Base-by-base conservation (phyloP, 805 yeast genomes). In the Deakozyma indianensis region DNA sequence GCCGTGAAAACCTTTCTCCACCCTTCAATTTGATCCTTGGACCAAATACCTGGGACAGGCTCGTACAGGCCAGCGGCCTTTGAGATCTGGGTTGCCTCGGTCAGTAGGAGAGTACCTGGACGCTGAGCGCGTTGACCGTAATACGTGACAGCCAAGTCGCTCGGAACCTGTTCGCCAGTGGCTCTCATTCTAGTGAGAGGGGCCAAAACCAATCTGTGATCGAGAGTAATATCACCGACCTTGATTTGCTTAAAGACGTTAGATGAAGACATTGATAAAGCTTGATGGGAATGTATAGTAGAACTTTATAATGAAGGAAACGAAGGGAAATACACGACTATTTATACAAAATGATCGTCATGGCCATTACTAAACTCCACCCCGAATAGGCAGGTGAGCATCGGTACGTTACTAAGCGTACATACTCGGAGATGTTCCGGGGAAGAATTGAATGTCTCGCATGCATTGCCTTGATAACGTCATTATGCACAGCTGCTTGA, bases 51-150 rank as follows among this genome's bases (percentile, higher is more conserved):
- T 15, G 62, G 61, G 3, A 47, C 47, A 28, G 41, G 16, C n/a
- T 49, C n/a, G 76, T 69, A 46, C 47, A 63, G 22, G 67, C 69
- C 67, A 48, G 69, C 66, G 58, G 58, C 48, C 2, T 62, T 55
- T n/a, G 72, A 60, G 11, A 70, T 66, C 48, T 66, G 66, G 1
- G 80, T 70, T 5, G 75, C 83, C 57, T 80, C 86, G 5, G 76
- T 60, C 51, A 75, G 67, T 18, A 78, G 46, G 50, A 80, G 59
- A 15, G 81, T 69, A 15, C 83, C 83, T 18, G 73, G 70, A 45
- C 64, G 38, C 11, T 32, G 9, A 14, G 38, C 9, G 18, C 38
- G 38, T 20, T 32, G 38, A 9, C 16, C 18, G 38, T 32, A 32
- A n/a, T 32, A 32, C 16, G 11, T n/a, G 18, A 32, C 38, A 5